Percentiles rank a stretch among this genome's conserved stretches.
These are phyloP conservation scores for Rhodomyrtus tomentosa DNA, from an alignment of 345 rosid species.

Conservation along the genomic window DNA sequence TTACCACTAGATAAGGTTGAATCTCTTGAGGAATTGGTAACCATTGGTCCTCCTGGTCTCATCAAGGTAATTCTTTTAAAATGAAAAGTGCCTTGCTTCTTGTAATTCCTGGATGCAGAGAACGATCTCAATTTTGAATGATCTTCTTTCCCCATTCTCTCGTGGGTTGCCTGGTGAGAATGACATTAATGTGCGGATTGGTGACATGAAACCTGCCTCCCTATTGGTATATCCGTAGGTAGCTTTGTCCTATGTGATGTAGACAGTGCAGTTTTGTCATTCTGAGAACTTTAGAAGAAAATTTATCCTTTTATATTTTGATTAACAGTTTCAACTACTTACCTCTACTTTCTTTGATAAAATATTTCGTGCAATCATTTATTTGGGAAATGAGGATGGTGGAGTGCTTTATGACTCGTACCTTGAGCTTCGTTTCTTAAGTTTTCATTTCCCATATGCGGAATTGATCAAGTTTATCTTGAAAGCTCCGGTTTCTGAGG, in stretches of 20 bases:
- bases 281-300: neutral
- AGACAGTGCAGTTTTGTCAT: neutral
- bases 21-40: slow-evolving; percentile 89
- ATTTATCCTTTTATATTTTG: neutral
- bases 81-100: neutral
- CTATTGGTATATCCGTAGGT: neutral
- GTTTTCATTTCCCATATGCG: neutral
- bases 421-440: neutral
- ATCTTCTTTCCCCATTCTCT: neutral
- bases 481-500: neutral
- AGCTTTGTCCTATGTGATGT: neutral
- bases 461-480: neutral
- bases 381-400: neutral
- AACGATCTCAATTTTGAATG: neutral
- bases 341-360: neutral
- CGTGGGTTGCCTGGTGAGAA: neutral
- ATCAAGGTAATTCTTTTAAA: slow-evolving; percentile 41
- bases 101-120: neutral
- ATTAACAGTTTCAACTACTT: neutral
- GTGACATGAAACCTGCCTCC: neutral
- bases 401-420: neutral
- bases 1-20: slow-evolving; percentile 88
- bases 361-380: neutral
- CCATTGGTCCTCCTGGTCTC: slow-evolving; percentile 62
- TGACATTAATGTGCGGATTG: neutral